Evolutionary conservation across 2,329 filamentous ascomycete genomes (phyloP).

Genomic region (Ophiocordyceps sinensis): DNA sequence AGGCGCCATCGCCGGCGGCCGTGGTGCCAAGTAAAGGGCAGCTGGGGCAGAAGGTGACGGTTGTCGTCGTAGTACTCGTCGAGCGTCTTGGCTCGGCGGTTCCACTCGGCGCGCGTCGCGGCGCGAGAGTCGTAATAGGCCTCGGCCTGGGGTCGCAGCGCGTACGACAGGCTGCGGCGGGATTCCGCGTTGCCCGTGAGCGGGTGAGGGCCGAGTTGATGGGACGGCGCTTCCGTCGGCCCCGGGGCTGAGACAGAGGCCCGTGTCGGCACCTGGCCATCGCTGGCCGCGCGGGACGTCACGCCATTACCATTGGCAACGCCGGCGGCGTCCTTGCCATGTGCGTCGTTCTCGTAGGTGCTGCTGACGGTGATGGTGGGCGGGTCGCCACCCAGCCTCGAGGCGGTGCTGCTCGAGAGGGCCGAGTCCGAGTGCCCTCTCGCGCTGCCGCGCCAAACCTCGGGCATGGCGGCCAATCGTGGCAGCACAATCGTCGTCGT

Average conservation of each 20-base stretch:
- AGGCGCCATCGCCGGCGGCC: conserved; percentile 26
- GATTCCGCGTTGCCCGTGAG: conserved; percentile 1
- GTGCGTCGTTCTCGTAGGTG: not conserved
- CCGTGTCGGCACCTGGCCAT: not conserved
- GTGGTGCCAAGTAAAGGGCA: conserved; percentile 27
- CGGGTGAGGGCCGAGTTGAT: not conserved
- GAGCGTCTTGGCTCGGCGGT: conserved; percentile 19
- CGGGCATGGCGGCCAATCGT: conserved; percentile 12
- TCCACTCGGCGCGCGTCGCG: conserved; percentile 18
- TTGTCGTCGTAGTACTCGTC: conserved; percentile 25
- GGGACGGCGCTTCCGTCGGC: not conserved
- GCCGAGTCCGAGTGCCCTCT: conserved; percentile 9
- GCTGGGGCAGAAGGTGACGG: conserved; percentile 21
- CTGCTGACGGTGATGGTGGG: not conserved
- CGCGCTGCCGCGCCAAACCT: conserved; percentile 14
- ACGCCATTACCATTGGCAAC: not conserved
- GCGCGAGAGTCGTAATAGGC: conserved; percentile 26
- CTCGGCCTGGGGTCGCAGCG: conserved; percentile 15
- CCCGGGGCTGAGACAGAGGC: not conserved
- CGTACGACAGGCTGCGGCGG: conserved; percentile 20
- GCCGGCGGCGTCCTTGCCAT: not conserved
- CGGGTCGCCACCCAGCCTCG: not conserved
- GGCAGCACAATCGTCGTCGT: not conserved
- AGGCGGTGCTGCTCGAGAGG: conserved; percentile 2
- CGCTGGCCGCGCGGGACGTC: not conserved